These are phyloP conservation scores for Pythium rhizo-oryzae DNA, from an alignment of 352 stramenopile genomes.

Conservation along the genomic window DNA sequence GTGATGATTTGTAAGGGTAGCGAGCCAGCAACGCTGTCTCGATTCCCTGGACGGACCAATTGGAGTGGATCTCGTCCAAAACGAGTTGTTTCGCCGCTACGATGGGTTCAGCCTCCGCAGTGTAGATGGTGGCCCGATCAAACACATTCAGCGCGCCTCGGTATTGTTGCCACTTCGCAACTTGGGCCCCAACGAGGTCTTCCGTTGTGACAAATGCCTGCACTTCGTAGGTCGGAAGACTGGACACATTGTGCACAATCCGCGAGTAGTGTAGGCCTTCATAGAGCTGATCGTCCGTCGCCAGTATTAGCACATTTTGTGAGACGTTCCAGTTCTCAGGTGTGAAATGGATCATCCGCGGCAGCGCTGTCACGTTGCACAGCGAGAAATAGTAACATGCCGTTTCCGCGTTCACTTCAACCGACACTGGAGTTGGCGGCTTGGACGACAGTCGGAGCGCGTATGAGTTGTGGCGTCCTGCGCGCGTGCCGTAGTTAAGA, in stretches of 20 bases:
- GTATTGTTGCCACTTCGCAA: conserved; percentile 19
- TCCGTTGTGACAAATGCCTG: conserved; percentile 34
- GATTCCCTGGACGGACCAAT: conserved; percentile 47
- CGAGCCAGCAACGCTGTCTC: conserved; percentile 23
- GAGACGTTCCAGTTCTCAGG: conserved; percentile 48
- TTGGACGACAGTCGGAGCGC: conserved; percentile 46
- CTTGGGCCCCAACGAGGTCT: conserved; percentile 1
- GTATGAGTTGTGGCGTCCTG: conserved; percentile 53
- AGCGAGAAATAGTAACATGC: conserved; percentile 71
- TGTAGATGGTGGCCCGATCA: conserved; percentile 2
- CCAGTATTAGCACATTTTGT: conserved; percentile 47
- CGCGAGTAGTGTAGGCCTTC: conserved; percentile 43
- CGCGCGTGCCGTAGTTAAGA: conserved; percentile 31
- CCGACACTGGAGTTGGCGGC: conserved; percentile 47
- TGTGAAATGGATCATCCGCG: conserved; percentile 40
- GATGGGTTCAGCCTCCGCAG: neutral
- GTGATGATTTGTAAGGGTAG: conserved; percentile 13
- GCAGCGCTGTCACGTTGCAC: conserved; percentile 59
- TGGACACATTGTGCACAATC: conserved; percentile 37
- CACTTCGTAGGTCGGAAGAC: conserved; percentile 37
- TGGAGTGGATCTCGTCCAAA: conserved; percentile 34
- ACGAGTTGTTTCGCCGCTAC: neutral
- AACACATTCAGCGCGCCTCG: conserved; percentile 5
- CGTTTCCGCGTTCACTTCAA: conserved; percentile 51
- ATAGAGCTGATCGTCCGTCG: conserved; percentile 62